Conservation (phyloP, 2,329 filamentous ascomycete species). For the Akanthomyces lecanii region DNA sequence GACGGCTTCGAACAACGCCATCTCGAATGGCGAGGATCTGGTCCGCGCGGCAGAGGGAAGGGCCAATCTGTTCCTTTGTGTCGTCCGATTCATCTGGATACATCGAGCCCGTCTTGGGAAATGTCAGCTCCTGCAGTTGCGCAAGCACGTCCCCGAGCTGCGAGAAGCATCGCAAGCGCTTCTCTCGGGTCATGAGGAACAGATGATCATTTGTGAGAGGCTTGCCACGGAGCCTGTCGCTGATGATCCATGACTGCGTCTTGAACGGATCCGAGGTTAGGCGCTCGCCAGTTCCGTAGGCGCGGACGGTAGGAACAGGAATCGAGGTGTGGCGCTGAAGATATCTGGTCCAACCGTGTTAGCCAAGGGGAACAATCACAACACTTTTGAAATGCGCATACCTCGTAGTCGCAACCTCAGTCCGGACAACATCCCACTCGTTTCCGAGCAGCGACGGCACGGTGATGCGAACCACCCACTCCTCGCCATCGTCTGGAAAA, state of each 20-base stretch:
- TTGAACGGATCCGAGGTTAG: background rate
- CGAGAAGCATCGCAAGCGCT: background rate
- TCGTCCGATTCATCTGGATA: background rate
- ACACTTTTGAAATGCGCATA: background rate
- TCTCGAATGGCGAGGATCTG: background rate
- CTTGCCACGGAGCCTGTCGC: background rate
- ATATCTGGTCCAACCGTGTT: background rate
- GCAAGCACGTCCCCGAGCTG: background rate
- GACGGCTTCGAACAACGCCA: background rate
- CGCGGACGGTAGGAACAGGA: background rate
- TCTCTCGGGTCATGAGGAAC: background rate
- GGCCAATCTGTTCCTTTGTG: background rate
- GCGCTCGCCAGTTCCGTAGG: background rate
- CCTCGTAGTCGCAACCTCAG: background rate
- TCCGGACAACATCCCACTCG: background rate
- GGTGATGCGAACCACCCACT: constrained; percentile 2
- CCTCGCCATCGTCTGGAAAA: background rate
- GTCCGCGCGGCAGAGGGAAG: background rate
- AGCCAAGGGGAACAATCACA: background rate
- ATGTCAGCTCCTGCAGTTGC: background rate
- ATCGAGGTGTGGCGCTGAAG: background rate
- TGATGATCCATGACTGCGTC: background rate
- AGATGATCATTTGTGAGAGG: background rate
- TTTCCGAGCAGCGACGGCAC: background rate
- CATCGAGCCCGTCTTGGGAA: background rate